These are phyloP conservation scores for Pichia sp. DNA, from an alignment of 1,139 yeast genomes.

Conservation along the genomic window DNA sequence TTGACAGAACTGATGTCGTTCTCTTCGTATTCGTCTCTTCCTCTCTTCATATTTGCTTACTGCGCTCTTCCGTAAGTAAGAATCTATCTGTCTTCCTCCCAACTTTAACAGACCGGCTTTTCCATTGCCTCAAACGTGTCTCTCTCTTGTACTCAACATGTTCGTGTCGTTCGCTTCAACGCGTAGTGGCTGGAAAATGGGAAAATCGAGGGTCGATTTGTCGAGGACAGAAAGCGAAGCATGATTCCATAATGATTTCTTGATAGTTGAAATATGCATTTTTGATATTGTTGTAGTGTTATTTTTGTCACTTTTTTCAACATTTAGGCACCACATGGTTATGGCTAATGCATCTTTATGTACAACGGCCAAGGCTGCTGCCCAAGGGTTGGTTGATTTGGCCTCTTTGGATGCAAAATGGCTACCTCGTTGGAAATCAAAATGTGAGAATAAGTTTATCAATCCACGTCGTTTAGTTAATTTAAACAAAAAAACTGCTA, in stretches of 20 bases:
- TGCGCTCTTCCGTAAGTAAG: background rate
- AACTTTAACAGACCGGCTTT: no score
- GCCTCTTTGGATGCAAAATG: slow-evolving; percentile 44
- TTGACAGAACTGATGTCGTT: background rate
- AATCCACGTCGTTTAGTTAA: slow-evolving; percentile 40
- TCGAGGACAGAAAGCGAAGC: no score
- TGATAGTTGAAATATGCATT: background rate
- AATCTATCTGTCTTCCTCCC: no score
- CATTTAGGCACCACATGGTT: background rate
- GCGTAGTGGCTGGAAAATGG: no score
- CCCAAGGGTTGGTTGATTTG: slow-evolving; percentile 20
- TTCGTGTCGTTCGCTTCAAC: no score
- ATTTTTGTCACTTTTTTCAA: no score
- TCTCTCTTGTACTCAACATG: no score
- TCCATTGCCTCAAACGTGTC: no score
- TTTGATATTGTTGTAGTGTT: no score
- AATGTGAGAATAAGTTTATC: slow-evolving; percentile 36
- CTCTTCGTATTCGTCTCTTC: background rate
- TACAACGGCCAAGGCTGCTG: slow-evolving; percentile 9
- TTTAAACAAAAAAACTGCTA: slow-evolving; percentile 20
- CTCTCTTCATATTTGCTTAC: background rate
- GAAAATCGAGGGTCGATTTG: no score
- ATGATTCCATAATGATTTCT: no score
- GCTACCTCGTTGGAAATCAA: slow-evolving; percentile 44
- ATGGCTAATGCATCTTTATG: slow-evolving; percentile 9